Evolutionary conservation across 352 stramenopile species (phyloP), one percentile per base, ranked within the genome.

Genomic region (Hyphochytrium catenoides): DNA sequence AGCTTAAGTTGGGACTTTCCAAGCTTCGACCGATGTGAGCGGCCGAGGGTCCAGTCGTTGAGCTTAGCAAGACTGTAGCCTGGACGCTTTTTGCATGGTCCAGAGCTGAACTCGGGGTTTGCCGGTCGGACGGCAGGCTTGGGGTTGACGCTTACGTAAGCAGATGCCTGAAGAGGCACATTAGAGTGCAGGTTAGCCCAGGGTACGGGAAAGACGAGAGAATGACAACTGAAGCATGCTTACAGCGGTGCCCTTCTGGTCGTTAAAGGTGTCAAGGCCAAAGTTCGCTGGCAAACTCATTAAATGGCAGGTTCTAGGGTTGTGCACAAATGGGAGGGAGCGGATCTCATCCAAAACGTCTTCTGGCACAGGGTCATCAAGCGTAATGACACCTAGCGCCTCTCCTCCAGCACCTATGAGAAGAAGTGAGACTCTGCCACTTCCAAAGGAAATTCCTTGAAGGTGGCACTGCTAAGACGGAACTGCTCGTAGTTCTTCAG

Each of bases 21-120:
- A 25, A 98, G 56, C 43, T 77, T 91, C n/a, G 83, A 95, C 19
- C 91, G 82, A 53, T 98, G 91, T 24, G 79, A 95, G 22, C 91
- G 68, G 19, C 91, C 91, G 7, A 95, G 52, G 12, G 61, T 69
- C 20, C 89, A 56, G 14, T 71, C 62, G 41, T 78, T 75, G 17
- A 97, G 68, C 34, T 65, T 78, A 33, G 56, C 41, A 22, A 94
- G 51, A 30, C 68, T 66, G 57, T 94, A 98, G 21, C 87, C 89
- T 3, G 91, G 89, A 14, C 87, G 81, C 61, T 98, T 98, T 57
- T 96, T 96, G 73, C 87, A 97, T 29, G 91, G 91, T 24, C 91
- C 91, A 9, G 82, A 95, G 34, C 81, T 91, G 57, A 98, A 98
- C 56, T 96, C 86, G 8, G 88, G 81, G 43, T 72, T 81, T 15